phyloP scores from a whole-genome alignment of 2,329 filamentous ascomycete species.

The Hymenoscyphus occultus region DNA sequence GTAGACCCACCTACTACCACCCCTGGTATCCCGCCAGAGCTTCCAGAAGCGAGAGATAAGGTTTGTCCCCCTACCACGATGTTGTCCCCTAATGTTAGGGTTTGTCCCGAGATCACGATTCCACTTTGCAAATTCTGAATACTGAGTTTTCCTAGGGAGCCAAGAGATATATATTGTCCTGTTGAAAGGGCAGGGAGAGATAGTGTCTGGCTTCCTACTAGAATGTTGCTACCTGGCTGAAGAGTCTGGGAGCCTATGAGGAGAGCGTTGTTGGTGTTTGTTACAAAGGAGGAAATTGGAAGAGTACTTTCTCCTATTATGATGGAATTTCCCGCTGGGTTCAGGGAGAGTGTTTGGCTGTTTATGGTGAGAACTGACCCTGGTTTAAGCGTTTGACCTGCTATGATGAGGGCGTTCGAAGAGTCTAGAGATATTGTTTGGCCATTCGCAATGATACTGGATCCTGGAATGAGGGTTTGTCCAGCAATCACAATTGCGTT shows the following conservation, averaged over 20 bases:
- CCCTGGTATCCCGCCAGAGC: not conserved
- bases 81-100: not conserved
- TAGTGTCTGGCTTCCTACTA: not conserved
- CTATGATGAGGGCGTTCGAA: not conserved
- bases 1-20: not conserved
- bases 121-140: not conserved
- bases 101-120: not conserved
- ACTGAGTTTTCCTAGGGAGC: not conserved
- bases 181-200: not conserved
- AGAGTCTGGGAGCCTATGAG: not conserved
- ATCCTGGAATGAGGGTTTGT: not conserved
- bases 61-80: not conserved
- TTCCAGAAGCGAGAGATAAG: not conserved
- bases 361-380: not conserved
- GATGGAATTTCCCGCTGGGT: not conserved
- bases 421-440: not conserved
- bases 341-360: not conserved
- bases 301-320: not conserved
- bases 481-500: not conserved
- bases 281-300: not conserved
- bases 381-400: not conserved
- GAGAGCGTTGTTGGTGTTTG: not conserved
- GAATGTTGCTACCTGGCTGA: not conserved
- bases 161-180: not conserved
- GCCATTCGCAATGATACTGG: not conserved